Evolutionary conservation across 2,329 filamentous ascomycete genomes (phyloP).

Genomic region (Podosphaera xanthii): DNA sequence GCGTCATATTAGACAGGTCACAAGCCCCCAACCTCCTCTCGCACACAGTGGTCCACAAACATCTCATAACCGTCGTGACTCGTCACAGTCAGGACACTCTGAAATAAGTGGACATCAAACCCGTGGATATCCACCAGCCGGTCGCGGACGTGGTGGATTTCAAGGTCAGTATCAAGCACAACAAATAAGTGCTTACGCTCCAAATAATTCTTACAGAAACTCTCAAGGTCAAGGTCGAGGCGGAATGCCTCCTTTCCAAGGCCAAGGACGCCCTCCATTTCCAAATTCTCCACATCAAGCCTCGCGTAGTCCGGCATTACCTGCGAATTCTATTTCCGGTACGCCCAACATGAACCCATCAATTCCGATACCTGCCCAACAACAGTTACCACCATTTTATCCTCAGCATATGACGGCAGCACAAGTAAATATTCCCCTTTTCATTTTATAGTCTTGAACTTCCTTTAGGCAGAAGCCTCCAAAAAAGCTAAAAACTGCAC

Average conservation of each 20-base stretch:
- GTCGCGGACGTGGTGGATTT: conserved; percentile 26
- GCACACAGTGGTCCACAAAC: conserved; percentile 35
- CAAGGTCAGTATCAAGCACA: conserved; percentile 26
- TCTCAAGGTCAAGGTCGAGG: conserved; percentile 24
- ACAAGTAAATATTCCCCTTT: conserved; percentile 31
- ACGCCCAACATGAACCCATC: conserved; percentile 46
- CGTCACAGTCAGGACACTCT: conserved; percentile 59
- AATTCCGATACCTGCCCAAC: conserved; percentile 35
- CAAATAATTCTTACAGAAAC: conserved; percentile 12
- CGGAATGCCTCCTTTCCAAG: conserved; percentile 24
- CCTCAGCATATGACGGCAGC: conserved; percentile 15
- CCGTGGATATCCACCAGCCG: conserved; percentile 15
- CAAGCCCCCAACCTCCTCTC: conserved; percentile 36
- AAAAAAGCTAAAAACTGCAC: neutral
- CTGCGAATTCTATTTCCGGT: conserved; percentile 36
- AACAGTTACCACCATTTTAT: conserved; percentile 25
- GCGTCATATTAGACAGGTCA: conserved; percentile 47
- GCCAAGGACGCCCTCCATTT: conserved; percentile 25
- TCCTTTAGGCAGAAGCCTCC: too few relatives aligned
- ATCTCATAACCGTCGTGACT: conserved; percentile 69
- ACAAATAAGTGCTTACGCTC: conserved; percentile 26
- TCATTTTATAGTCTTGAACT: neutral
- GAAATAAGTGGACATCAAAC: conserved; percentile 40
- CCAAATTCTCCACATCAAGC: conserved; percentile 43
- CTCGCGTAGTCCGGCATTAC: conserved; percentile 40